Evolutionary conservation across 2,329 filamentous ascomycete species (phyloP).

Genomic region (Penicillium hesseltinei): DNA sequence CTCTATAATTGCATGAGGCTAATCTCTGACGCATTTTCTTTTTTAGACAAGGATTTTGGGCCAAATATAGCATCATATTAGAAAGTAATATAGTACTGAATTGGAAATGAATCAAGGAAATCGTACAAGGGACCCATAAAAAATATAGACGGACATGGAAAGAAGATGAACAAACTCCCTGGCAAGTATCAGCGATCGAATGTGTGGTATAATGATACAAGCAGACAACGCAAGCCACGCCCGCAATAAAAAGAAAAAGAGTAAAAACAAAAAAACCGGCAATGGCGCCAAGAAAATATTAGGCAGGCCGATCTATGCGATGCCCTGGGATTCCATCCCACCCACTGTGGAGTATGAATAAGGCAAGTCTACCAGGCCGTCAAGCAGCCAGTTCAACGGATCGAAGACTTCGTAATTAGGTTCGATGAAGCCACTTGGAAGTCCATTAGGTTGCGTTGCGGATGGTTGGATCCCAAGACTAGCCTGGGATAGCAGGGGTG

Average conservation of each 20-base stretch:
- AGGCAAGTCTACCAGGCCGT: conserved; percentile 78
- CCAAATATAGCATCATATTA: background rate
- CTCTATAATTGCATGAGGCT: conserved; percentile 11
- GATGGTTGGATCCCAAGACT: conserved; percentile 30
- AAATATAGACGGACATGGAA: conserved; percentile 1
- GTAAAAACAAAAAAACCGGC: background rate
- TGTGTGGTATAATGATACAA: conserved; percentile 29
- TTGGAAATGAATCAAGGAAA: background rate
- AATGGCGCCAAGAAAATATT: conserved; percentile 4
- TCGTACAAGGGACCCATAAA: conserved; percentile 5
- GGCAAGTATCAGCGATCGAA: conserved; percentile 21
- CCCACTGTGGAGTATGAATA: conserved; percentile 61
- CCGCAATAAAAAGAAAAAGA: conserved; percentile 1
- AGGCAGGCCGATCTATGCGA: conserved; percentile 27
- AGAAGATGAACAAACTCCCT: conserved; percentile 9
- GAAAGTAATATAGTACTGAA: background rate
- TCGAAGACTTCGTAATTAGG: conserved; percentile 85
- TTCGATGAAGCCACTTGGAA: conserved; percentile 58
- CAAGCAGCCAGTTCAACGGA: conserved; percentile 89
- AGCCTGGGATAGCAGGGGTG: conserved; percentile 34
- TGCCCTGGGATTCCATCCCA: conserved; percentile 45
- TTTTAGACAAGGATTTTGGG: background rate
- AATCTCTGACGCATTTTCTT: background rate
- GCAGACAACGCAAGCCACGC: conserved; percentile 15
- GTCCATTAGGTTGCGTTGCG: conserved; percentile 23